These are phyloP conservation scores for Lentinula sp. DNA, from an alignment of 768 basidiomycete species.

Conservation along the genomic window DNA sequence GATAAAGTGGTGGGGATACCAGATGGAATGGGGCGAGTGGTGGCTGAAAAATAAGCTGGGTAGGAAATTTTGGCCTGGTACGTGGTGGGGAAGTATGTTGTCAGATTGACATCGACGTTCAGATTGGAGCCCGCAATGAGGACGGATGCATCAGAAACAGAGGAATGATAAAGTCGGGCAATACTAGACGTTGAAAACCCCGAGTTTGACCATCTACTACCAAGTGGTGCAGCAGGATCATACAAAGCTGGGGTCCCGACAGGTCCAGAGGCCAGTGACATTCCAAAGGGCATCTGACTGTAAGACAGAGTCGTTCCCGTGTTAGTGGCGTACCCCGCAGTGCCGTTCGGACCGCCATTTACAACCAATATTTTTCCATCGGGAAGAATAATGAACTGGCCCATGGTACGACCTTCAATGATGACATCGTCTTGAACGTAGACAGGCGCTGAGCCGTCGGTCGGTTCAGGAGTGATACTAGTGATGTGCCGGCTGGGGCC, in stretches of 20 bases:
- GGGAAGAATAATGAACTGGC: conserved; percentile 82
- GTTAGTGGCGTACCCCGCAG: conserved; percentile 74
- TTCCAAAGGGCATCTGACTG: conserved; percentile 58
- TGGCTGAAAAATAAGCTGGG: conserved; percentile 77
- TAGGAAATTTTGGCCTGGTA: conserved; percentile 88
- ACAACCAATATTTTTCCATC: conserved; percentile 71
- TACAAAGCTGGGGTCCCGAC: conserved; percentile 78
- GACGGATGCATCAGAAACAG: conserved; percentile 82
- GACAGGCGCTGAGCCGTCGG: conserved; percentile 49
- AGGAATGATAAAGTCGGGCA: conserved; percentile 87
- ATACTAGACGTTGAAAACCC: conserved; percentile 61
- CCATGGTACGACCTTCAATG: conserved; percentile 79
- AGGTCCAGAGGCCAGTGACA: conserved; percentile 77
- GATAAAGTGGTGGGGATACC: conserved; percentile 69
- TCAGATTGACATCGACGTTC: conserved; percentile 71
- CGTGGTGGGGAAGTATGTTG: conserved; percentile 64
- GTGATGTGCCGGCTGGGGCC: too few relatives aligned
- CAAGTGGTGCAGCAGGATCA: conserved; percentile 66
- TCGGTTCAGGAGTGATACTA: conserved; percentile 86
- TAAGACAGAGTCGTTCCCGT: conserved; percentile 41
- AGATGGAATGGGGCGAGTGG: conserved; percentile 59
- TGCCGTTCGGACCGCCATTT: conserved; percentile 82
- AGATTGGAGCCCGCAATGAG: conserved; percentile 92
- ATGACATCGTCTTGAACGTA: conserved; percentile 75
- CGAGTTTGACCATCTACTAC: conserved; percentile 67